Evolutionary conservation across 768 basidiomycete genomes (phyloP).

Genomic region (Tylopilus rubrobrunneus): DNA sequence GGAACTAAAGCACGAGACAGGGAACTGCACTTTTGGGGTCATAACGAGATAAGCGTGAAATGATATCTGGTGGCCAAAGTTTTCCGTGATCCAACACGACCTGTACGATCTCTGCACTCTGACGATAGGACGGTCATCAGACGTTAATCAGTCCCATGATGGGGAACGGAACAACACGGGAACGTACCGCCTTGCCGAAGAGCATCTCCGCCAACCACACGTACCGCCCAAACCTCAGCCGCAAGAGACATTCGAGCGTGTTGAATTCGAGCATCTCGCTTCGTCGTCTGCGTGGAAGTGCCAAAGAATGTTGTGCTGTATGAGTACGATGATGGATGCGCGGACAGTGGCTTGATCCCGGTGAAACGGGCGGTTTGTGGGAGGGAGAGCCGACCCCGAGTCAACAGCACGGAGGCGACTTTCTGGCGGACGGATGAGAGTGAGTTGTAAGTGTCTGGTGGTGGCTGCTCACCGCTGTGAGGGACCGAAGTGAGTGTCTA

Average conservation of each 20-base stretch:
- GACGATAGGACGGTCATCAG: neutral
- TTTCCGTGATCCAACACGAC: constrained; percentile 83
- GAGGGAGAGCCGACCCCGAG: constrained; percentile 76
- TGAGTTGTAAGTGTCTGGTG: neutral
- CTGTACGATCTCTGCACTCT: constrained; percentile 78
- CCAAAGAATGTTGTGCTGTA: constrained; percentile 93
- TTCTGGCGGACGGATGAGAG: constrained; percentile 42
- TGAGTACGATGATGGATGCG: constrained; percentile 68
- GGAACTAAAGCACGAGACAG: constrained; percentile 7
- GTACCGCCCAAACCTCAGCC: constrained; percentile 80
- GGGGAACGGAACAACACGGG: neutral
- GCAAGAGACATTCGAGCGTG: constrained; percentile 73
- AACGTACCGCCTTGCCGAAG: constrained; percentile 66
- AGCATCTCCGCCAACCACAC: constrained; percentile 67
- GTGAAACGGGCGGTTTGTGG: constrained; percentile 67
- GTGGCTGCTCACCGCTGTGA: constrained; percentile 52
- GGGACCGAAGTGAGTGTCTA: constrained; percentile 62
- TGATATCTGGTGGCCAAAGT: constrained; percentile 69
- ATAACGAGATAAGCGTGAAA: constrained; percentile 45
- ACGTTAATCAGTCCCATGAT: neutral
- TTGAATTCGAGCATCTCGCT: constrained; percentile 81
- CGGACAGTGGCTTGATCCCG: constrained; percentile 61
- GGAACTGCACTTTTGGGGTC: constrained; percentile 54
- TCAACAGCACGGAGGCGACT: constrained; percentile 70
- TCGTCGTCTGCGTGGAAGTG: constrained; percentile 68